phyloP scores from a whole-genome alignment of 1,284 basidiomycete genomes.

The Ceratobasidium sp. region DNA sequence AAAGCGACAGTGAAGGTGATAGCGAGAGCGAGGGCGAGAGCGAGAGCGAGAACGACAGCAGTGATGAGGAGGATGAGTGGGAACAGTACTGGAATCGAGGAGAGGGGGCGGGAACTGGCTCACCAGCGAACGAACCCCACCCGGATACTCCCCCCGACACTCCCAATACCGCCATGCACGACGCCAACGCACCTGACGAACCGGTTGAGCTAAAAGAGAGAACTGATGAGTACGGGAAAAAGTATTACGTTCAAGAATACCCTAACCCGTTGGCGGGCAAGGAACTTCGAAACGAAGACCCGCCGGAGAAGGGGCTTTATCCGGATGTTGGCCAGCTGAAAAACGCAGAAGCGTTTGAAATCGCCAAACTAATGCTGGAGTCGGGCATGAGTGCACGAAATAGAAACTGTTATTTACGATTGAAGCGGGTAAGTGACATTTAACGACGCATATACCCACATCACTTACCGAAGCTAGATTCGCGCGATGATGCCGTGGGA shows the following conservation, averaged over 20 bases:
- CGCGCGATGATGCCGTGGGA: not conserved
- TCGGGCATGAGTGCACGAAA: not conserved
- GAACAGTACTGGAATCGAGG: too few relatives aligned
- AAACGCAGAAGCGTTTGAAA: conserved; percentile 3
- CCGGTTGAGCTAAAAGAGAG: not conserved
- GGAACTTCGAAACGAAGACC: not conserved
- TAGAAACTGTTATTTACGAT: not conserved
- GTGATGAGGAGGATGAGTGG: too few relatives aligned
- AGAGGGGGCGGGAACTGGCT: too few relatives aligned
- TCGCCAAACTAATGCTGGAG: not conserved
- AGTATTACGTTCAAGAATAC: not conserved
- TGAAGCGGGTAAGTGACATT: conserved; percentile 16
- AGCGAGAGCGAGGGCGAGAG: too few relatives aligned
- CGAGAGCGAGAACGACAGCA: too few relatives aligned
- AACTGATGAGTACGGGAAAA: not conserved
- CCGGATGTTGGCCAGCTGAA: not conserved
- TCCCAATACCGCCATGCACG: too few relatives aligned
- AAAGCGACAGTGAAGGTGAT: too few relatives aligned
- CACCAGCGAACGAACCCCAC: too few relatives aligned
- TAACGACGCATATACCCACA: not conserved
- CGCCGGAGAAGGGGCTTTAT: not conserved
- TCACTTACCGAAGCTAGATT: not conserved
- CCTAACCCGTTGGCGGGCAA: not conserved
- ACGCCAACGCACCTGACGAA: not conserved
- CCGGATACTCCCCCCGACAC: too few relatives aligned